These are phyloP conservation scores for Ajuga chamaepitys DNA, from an alignment of 257 asterid species.

Conservation along the genomic window DNA sequence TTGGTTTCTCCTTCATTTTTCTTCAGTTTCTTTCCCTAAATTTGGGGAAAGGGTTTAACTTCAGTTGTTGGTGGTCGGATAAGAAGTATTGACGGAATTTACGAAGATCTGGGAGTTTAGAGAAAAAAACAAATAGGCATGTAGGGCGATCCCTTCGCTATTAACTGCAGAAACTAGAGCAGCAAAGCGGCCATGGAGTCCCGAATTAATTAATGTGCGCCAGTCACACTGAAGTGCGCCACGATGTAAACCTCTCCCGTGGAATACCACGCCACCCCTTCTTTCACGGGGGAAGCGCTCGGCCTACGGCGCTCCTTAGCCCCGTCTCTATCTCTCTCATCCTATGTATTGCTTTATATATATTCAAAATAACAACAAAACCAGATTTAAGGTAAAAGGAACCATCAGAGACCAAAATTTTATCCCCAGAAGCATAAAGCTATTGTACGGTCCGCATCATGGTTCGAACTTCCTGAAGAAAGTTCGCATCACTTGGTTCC, in stretches of 20 bases:
- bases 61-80: background rate
- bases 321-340: background rate
- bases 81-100: background rate
- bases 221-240: slow-evolving; percentile 71
- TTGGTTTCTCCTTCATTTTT: slow-evolving; percentile 28
- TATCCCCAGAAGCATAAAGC: slow-evolving; percentile 33
- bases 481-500: too few species aligned
- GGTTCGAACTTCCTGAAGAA: slow-evolving; percentile 32
- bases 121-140: slow-evolving; percentile 2
- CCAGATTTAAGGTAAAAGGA: background rate
- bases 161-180: slow-evolving; percentile 32
- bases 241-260: slow-evolving; percentile 61
- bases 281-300: slow-evolving; percentile 62
- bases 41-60: background rate
- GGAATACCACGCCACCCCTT: slow-evolving; percentile 78
- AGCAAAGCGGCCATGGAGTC: slow-evolving; percentile 45
- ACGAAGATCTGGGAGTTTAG: background rate
- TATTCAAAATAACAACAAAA: background rate
- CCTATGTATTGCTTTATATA: too few species aligned
- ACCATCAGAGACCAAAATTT: slow-evolving; percentile 29
- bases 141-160: slow-evolving; percentile 53
- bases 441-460: slow-evolving; percentile 50
- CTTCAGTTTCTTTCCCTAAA: background rate
- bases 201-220: slow-evolving; percentile 45
- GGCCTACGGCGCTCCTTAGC: slow-evolving; percentile 58